phyloP scores from a whole-genome alignment of 2,329 filamentous ascomycete genomes.

The Zymoseptoria pseudotritici region DNA sequence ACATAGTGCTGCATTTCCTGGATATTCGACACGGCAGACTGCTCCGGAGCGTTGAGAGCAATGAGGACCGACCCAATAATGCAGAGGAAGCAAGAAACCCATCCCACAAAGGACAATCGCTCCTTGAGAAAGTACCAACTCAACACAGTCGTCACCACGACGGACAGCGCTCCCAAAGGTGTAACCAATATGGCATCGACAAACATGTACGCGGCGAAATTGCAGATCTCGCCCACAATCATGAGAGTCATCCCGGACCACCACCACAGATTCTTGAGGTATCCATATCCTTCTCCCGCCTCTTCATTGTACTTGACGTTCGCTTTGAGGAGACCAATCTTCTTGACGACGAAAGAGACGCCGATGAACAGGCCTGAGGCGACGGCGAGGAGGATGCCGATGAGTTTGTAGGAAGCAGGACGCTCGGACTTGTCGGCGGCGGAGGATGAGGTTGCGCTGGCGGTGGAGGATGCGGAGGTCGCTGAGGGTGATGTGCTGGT shows the following conservation, averaged over 20 bases:
- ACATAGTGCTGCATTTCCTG: slow-evolving; percentile 89
- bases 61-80: slow-evolving; percentile 91
- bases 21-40: slow-evolving; percentile 78
- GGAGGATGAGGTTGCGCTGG: slow-evolving; percentile 18
- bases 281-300: slow-evolving; percentile 93
- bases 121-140: slow-evolving; percentile 96
- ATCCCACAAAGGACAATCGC: slow-evolving; percentile 87
- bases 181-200: slow-evolving; percentile 95
- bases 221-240: slow-evolving; percentile 94
- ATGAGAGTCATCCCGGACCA: slow-evolving; percentile 94
- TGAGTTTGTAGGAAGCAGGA: slow-evolving; percentile 65
- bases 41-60: slow-evolving; percentile 81
- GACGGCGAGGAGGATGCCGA: slow-evolving; percentile 80
- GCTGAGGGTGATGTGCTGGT: slow-evolving; percentile 16
- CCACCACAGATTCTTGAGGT: slow-evolving; percentile 92
- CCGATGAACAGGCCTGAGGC: slow-evolving; percentile 90
- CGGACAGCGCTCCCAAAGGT: slow-evolving; percentile 80
- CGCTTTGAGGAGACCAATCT: slow-evolving; percentile 79
- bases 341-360: slow-evolving; percentile 90
- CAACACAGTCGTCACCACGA: slow-evolving; percentile 84
- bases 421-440: slow-evolving; percentile 27
- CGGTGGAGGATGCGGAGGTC: slow-evolving; percentile 12
- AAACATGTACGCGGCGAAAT: slow-evolving; percentile 94
- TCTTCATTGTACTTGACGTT: slow-evolving; percentile 96
- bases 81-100: slow-evolving; percentile 91